These are phyloP conservation scores for Casuarina equisetifolia DNA, from an alignment of 306 rosid species.

Conservation along the genomic window DNA sequence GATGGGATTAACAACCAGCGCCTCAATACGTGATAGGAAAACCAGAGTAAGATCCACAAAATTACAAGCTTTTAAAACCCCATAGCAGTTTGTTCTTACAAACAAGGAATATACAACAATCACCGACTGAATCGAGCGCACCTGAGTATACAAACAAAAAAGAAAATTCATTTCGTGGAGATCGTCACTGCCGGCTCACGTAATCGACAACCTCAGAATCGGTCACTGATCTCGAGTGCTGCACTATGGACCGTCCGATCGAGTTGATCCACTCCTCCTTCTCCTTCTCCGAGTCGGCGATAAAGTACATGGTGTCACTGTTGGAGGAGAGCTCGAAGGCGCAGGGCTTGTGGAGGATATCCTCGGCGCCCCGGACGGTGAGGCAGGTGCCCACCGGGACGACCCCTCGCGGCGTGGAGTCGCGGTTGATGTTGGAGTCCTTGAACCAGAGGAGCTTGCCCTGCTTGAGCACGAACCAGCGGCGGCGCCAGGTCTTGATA, in stretches of 20 bases:
- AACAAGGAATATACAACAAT: slow-evolving; percentile 1
- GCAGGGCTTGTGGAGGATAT: slow-evolving; percentile 53
- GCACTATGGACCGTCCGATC: slow-evolving; percentile 46
- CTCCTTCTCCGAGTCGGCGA: slow-evolving; percentile 58
- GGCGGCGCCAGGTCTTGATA: slow-evolving; percentile 65
- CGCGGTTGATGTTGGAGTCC: slow-evolving; percentile 40
- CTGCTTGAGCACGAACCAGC: slow-evolving; percentile 66
- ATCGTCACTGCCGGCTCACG: slow-evolving; percentile 27
- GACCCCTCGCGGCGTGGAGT: slow-evolving; percentile 56
- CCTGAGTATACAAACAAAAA: neutral
- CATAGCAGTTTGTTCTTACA: neutral
- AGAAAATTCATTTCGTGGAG: neutral
- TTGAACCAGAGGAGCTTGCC: slow-evolving; percentile 68
- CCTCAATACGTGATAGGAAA: neutral
- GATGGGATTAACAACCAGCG: neutral
- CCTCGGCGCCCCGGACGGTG: slow-evolving; percentile 67
- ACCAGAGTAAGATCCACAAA: neutral
- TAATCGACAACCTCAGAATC: slow-evolving; percentile 50
- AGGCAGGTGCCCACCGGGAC: slow-evolving; percentile 51
- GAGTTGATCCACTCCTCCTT: slow-evolving; percentile 60
- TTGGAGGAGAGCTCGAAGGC: slow-evolving; percentile 59
- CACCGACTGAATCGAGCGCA: neutral
- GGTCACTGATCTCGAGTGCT: slow-evolving; percentile 43
- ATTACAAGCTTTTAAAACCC: neutral
- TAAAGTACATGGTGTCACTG: slow-evolving; percentile 53